Evolutionary conservation across 2,329 filamentous ascomycete species (phyloP).

Genomic region (Alternaria gaisen): DNA sequence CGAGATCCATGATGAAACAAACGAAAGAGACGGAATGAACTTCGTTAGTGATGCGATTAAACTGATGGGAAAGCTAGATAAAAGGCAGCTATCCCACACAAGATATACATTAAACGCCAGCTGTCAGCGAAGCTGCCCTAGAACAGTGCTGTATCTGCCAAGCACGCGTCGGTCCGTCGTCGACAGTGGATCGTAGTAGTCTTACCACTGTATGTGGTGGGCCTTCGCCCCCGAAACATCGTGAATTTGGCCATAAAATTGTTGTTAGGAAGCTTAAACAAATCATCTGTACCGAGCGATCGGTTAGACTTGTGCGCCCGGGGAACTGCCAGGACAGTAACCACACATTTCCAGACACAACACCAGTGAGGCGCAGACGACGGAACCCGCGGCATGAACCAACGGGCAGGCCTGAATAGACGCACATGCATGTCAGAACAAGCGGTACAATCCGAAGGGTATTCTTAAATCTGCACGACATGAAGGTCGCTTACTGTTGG

Average conservation of each 20-base stretch:
- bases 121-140: not conserved
- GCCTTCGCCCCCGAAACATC: constrained; percentile 10
- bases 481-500: not conserved
- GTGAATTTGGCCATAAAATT: not conserved
- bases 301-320: constrained; percentile 1
- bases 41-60: not conserved
- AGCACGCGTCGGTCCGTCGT: constrained; percentile 5
- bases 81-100: not conserved
- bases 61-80: not conserved
- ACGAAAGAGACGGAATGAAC: not conserved
- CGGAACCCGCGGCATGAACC: not conserved
- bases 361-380: constrained; percentile 3
- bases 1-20: constrained; percentile 26
- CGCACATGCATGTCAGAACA: not conserved
- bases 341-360: not conserved
- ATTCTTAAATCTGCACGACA: constrained; percentile 2
- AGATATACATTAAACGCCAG: constrained; percentile 6
- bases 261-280: not conserved
- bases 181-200: not conserved
- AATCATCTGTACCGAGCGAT: not conserved
- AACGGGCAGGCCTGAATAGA: not conserved
- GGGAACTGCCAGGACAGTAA: not conserved
- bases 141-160: constrained; percentile 4
- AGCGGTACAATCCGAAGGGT: not conserved
- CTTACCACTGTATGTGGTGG: not conserved